Conservation (phyloP, 805 yeast genomes). For the Cyberlindnera misumaiensis region DNA sequence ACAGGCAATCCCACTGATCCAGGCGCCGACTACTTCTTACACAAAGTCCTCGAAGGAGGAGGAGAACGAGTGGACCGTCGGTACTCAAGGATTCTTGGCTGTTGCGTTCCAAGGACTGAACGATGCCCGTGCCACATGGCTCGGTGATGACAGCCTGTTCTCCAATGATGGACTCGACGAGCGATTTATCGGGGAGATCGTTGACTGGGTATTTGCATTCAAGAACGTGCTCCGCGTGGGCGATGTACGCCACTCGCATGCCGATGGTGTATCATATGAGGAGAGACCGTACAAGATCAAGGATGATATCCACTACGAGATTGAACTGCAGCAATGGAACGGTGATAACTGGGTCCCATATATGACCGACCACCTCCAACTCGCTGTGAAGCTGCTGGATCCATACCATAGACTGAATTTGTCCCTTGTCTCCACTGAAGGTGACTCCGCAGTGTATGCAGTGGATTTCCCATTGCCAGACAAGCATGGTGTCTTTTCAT, state of each 20-base stretch:
- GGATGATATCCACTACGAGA: constrained; percentile 56
- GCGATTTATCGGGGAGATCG: constrained; percentile 35
- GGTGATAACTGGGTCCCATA: constrained; percentile 68
- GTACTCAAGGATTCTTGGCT: constrained; percentile 68
- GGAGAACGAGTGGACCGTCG: constrained; percentile 63
- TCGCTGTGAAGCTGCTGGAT: constrained; percentile 85
- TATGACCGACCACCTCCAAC: constrained; percentile 57
- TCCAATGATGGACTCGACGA: constrained; percentile 29
- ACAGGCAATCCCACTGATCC: constrained; percentile 60
- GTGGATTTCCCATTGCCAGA: constrained; percentile 72
- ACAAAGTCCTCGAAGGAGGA: constrained; percentile 43
- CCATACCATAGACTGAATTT: constrained; percentile 86
- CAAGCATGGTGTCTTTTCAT: constrained; percentile 95
- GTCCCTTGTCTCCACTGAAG: constrained; percentile 30
- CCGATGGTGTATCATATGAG: constrained; percentile 35
- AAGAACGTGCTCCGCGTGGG: constrained; percentile 54
- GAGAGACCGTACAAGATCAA: constrained; percentile 59
- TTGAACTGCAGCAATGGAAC: constrained; percentile 42
- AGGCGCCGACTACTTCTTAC: constrained; percentile 60
- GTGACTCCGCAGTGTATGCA: constrained; percentile 38
- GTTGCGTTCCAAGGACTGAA: constrained; percentile 75
- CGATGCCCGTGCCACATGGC: constrained; percentile 76
- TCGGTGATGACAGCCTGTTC: constrained; percentile 62
- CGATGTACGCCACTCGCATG: constrained; percentile 48
- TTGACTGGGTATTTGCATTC: constrained; percentile 72